Conservation (phyloP, 192 early-diverging fungal species). For the Backusella tarrabulga region DNA sequence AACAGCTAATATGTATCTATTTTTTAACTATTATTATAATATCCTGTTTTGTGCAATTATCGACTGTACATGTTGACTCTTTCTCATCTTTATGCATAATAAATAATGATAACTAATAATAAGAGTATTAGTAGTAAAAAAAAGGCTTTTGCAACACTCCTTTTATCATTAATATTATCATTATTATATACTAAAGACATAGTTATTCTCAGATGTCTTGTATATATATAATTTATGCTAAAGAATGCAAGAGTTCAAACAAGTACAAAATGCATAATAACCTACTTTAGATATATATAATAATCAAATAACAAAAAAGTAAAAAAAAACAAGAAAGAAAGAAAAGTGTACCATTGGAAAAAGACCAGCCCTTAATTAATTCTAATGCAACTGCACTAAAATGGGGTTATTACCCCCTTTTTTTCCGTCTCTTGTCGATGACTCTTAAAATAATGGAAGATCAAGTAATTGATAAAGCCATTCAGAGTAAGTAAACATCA, state of each 20-base stretch:
- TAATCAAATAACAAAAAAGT: neutral
- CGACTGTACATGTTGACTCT: neutral
- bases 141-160: neutral
- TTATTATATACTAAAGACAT: neutral
- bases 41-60: neutral
- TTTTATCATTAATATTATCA: neutral
- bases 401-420: neutral
- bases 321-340: neutral
- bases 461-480: neutral
- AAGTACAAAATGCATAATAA: neutral
- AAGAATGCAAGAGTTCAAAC: neutral
- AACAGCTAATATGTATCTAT: neutral
- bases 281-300: neutral
- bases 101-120: too few species aligned
- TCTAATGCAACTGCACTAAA: too few species aligned
- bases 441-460: neutral
- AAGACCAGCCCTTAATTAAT: too few species aligned
- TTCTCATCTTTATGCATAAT: neutral
- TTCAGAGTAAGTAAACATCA: neutral
- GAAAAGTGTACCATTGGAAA: neutral
- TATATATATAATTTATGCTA: neutral
- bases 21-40: neutral
- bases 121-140: neutral
- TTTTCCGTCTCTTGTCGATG: neutral
- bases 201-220: neutral